Evolutionary conservation across 176 grass and related monocot genomes (phyloP), one percentile per base, ranked within the genome.

Genomic region (Saccharum spontaneum): DNA sequence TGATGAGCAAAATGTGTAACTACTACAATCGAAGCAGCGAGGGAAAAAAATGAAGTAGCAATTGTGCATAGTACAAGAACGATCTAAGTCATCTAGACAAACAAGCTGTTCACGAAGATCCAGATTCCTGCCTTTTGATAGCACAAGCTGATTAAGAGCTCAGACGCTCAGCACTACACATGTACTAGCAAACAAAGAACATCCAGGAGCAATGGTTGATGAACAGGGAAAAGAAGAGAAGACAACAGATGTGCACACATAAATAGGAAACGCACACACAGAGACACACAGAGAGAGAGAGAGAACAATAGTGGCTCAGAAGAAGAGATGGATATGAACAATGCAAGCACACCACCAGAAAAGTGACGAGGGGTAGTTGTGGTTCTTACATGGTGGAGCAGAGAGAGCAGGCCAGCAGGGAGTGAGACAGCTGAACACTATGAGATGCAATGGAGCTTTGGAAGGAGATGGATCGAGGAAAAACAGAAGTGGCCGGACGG

Each of bases 331-430:
- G 76, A 81, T 71, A 88, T 84, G 81, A 91, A 88, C 81, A 91
- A 87, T 64, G 70, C 48, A 91, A 76, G 87, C 81, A 80, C 85
- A 87, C 43, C 81, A 87, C 26, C 37, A 52, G 77, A 44, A 76
- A 87, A 87, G 81, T 91, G 71, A 66, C 63, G 76, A 63, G 39
- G 46, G 55, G 79, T 74, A 65, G 88, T 90, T 78, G 66, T 65
- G 84, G 11, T 83, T 73, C 89, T 90, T 90, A 90, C 89, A 90
- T 90, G 80, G 85, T 90, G 85, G 80, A 84, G 69, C 89, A 90
- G 89, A 68, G 80, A 62, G 80, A 80, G 80, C 89, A 62, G 59
- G n/a, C 59, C 12, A 7, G 23, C 62, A 87, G 89, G 89, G 77
- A 45, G 76, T 81, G 81, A 87, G 34, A 87, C 69, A 66, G 79